phyloP scores from a whole-genome alignment of 768 basidiomycete genomes.

The Rhodotorula sphaerocarpa region DNA sequence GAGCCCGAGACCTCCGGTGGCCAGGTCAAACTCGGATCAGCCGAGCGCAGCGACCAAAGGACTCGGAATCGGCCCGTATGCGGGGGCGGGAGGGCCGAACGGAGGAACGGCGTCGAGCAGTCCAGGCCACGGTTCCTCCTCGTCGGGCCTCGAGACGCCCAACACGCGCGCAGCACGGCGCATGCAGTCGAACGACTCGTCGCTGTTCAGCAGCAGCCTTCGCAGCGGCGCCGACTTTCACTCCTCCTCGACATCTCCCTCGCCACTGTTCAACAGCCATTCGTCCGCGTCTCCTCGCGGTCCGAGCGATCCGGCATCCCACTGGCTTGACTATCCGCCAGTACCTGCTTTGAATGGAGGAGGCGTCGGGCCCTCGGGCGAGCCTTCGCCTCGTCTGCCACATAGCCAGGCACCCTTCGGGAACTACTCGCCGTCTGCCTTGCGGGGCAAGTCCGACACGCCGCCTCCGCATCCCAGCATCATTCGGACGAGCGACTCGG shows the following conservation, averaged over 20 bases:
- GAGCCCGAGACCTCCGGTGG: conserved; percentile 17
- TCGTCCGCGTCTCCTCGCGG: neutral
- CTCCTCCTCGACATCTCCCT: neutral
- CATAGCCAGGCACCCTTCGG: neutral
- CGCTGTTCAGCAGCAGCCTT: neutral
- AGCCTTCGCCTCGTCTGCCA: neutral
- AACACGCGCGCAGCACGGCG: neutral
- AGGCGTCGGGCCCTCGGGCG: neutral
- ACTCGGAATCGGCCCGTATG: neutral
- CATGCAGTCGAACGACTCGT: neutral
- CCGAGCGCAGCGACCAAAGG: neutral
- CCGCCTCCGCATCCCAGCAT: conserved; percentile 13
- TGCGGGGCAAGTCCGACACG: conserved; percentile 18
- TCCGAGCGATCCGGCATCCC: too few species aligned
- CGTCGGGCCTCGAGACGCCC: conserved; percentile 7
- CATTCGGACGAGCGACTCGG: neutral
- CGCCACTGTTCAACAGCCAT: too few species aligned
- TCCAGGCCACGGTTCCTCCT: neutral
- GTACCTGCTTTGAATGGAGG: too few species aligned
- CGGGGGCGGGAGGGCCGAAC: neutral
- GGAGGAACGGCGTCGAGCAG: neutral
- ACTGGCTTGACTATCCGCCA: neutral
- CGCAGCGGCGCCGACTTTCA: neutral
- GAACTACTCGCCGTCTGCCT: neutral
- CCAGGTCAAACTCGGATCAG: conserved; percentile 2